Conservation (phyloP, 78 protist species). For the Dictyostelium capitatum region DNA sequence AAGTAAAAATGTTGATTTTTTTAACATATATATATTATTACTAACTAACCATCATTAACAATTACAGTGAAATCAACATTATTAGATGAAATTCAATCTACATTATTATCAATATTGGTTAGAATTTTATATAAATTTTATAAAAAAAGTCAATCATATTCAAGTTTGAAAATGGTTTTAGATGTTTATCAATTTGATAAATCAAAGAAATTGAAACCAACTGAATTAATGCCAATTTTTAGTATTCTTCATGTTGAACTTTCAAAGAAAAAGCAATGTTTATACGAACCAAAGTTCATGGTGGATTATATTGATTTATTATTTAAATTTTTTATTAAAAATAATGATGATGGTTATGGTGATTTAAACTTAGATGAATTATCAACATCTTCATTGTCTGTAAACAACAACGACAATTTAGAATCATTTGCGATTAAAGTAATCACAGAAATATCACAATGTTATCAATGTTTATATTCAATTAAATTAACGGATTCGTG, state of each 20-base stretch:
- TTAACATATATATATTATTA: neutral
- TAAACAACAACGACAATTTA: neutral
- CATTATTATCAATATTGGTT: constrained; percentile 43
- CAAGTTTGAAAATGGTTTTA: constrained; percentile 8
- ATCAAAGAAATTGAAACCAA: neutral
- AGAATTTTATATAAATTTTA: constrained; percentile 22
- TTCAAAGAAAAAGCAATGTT: constrained; percentile 36
- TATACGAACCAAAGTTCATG: neutral
- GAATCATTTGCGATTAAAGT: neutral
- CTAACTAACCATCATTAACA: neutral
- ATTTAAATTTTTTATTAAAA: constrained; percentile 11
- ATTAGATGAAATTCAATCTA: constrained; percentile 32
- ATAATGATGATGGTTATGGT: no score
- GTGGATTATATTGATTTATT: neutral
- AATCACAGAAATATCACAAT: constrained; percentile 43
- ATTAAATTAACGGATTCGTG: constrained; percentile 15
- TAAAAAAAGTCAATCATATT: constrained; percentile 25
- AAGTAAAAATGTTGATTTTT: neutral
- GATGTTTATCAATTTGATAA: constrained; percentile 28
- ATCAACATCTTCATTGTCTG: neutral
- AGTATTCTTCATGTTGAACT: constrained; percentile 4
- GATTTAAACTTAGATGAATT: neutral
- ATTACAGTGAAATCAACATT: neutral
- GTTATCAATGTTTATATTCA: constrained; percentile 28
- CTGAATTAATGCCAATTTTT: constrained; percentile 1